These are phyloP conservation scores for Cystofilobasidium bisporidii DNA, from an alignment of 768 basidiomycete genomes.

Conservation along the genomic window DNA sequence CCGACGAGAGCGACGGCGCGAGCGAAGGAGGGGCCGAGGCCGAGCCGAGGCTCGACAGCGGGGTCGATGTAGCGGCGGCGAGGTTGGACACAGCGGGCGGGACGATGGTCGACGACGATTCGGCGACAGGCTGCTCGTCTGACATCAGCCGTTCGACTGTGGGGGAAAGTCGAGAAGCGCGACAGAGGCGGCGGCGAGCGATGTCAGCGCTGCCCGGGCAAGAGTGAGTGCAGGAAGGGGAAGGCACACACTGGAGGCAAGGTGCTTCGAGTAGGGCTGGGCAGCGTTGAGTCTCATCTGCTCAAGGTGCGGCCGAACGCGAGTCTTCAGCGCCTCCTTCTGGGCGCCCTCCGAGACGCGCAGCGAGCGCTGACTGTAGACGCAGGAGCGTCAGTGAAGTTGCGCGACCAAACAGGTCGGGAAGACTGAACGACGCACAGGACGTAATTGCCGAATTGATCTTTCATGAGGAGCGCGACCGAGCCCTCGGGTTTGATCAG, in stretches of 20 bases:
- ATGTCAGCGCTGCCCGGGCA: too few relatives aligned
- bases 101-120: neutral
- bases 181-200: too few relatives aligned
- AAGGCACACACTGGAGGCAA: slow-evolving; percentile 37
- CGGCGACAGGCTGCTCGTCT: neutral
- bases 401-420: too few relatives aligned
- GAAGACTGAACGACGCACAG: slow-evolving; percentile 27
- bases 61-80: neutral
- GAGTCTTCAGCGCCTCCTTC: slow-evolving; percentile 53
- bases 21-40: neutral
- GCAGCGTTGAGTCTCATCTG: slow-evolving; percentile 59
- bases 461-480: slow-evolving; percentile 67
- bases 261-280: slow-evolving; percentile 66
- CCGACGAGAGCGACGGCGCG: neutral
- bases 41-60: neutral
- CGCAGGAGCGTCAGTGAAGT: too few relatives aligned
- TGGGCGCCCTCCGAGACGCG: slow-evolving; percentile 61
- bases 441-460: slow-evolving; percentile 55
- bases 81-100: neutral
- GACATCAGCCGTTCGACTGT: neutral
- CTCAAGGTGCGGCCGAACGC: slow-evolving; percentile 58
- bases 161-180: too few relatives aligned
- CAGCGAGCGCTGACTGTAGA: slow-evolving; percentile 50
- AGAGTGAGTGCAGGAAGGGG: neutral
- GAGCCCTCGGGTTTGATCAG: slow-evolving; percentile 53